These are phyloP conservation scores for Elongisporangium undulatum DNA, from an alignment of 352 stramenopile genomes.

Conservation along the genomic window DNA sequence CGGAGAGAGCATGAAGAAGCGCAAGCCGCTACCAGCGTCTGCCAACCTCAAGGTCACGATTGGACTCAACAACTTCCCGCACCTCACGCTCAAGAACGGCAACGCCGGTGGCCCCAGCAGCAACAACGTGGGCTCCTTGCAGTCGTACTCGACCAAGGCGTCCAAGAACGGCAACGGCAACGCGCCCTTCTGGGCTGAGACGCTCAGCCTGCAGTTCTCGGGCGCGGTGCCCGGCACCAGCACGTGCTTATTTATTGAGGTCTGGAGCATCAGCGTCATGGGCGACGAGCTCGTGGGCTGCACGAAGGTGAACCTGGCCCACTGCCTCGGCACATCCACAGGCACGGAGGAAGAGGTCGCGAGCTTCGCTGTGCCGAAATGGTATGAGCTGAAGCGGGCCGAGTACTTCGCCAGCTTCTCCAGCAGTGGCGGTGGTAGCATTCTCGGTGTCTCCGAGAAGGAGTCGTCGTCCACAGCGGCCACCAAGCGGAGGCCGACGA, in stretches of 20 bases:
- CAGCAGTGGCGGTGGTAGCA: conserved; percentile 1
- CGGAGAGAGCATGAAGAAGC: conserved; percentile 44
- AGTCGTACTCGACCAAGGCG: conserved; percentile 57
- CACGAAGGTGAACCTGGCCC: conserved; percentile 72
- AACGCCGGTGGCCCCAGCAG: conserved; percentile 6
- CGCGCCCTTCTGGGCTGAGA: conserved; percentile 77
- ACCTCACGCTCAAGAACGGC: conserved; percentile 45
- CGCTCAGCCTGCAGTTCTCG: conserved; percentile 67
- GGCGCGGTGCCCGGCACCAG: conserved; percentile 72
- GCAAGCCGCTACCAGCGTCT: conserved; percentile 38
- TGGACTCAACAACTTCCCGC: conserved; percentile 69
- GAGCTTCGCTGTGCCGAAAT: conserved; percentile 61
- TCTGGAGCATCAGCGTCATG: conserved; percentile 73
- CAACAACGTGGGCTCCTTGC: conserved; percentile 46
- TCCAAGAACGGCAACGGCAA: conserved; percentile 46
- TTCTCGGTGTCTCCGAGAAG: conserved; percentile 2
- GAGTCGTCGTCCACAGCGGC: not conserved
- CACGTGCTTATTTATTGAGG: conserved; percentile 67
- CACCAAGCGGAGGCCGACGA: conserved; percentile 8
- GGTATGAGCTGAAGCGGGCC: conserved; percentile 62
- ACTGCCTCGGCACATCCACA: conserved; percentile 55
- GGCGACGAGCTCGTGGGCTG: conserved; percentile 76
- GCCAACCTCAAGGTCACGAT: conserved; percentile 58
- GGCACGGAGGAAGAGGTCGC: conserved; percentile 69
- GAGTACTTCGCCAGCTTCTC: conserved; percentile 37